Percentiles rank a stretch among this genome's conserved stretches.
phyloP scores from a whole-genome alignment of 1,284 basidiomycete genomes.

The Puccinia polysora region DNA sequence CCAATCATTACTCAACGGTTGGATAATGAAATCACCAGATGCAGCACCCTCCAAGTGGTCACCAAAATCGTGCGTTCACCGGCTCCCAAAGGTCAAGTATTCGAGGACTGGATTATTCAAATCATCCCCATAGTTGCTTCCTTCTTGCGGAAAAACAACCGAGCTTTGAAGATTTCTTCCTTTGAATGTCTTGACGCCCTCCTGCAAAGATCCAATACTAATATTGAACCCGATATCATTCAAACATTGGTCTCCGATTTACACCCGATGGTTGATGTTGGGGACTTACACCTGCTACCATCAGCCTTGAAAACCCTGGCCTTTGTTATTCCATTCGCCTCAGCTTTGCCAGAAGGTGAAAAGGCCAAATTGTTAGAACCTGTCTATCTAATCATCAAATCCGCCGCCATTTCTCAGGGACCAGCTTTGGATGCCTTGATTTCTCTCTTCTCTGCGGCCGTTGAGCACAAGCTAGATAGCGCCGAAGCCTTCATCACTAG shows the following conservation, averaged over 20 bases:
- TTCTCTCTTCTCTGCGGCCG: constrained; percentile 34
- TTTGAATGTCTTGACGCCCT: constrained; percentile 74
- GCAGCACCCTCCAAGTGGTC: constrained; percentile 56
- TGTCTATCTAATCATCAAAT: constrained; percentile 35
- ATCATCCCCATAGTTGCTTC: constrained; percentile 72
- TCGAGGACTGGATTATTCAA: constrained; percentile 72
- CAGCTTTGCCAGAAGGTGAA: constrained; percentile 63
- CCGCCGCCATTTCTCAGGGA: constrained; percentile 35
- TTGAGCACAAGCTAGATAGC: constrained; percentile 25
- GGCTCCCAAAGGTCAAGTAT: constrained; percentile 52
- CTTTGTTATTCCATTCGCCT: constrained; percentile 66
- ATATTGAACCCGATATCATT: constrained; percentile 63
- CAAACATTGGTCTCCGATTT: constrained; percentile 66
- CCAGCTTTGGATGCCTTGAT: constrained; percentile 38
- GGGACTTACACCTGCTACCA: constrained; percentile 72
- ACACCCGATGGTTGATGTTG: constrained; percentile 65
- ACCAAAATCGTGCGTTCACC: constrained; percentile 55
- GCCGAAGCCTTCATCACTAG: constrained; percentile 22
- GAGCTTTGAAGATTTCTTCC: constrained; percentile 70
- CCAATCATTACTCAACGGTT: constrained; percentile 73
- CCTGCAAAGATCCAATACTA: constrained; percentile 65
- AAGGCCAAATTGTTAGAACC: constrained; percentile 54
- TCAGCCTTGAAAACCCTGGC: constrained; percentile 68
- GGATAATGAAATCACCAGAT: constrained; percentile 59
- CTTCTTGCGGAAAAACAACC: constrained; percentile 72